phyloP scores from a whole-genome alignment of 2,329 filamentous ascomycete genomes.

The Trichoderma sp. region DNA sequence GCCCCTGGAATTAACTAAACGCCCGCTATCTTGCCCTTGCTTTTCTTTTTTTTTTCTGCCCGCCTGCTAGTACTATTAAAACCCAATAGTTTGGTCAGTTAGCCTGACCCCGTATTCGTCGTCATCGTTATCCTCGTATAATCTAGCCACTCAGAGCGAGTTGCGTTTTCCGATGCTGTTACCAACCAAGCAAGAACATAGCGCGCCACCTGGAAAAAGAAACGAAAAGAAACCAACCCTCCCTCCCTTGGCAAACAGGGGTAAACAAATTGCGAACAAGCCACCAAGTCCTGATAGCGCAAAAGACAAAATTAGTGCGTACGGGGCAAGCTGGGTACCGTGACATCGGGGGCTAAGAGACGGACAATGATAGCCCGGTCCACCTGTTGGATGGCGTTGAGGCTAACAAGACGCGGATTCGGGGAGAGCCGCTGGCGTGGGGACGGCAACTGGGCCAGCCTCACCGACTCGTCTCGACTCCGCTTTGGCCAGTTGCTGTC shows the following conservation, averaged over 20 bases:
- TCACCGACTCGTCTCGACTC: constrained; percentile 8
- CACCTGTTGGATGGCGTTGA: constrained; percentile 13
- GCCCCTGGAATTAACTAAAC: constrained; percentile 6
- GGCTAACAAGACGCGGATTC: constrained; percentile 12
- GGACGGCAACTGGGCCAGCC: background rate
- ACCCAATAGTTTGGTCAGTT: background rate
- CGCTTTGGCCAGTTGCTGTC: background rate
- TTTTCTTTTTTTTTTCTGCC: background rate
- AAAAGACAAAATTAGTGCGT: constrained; percentile 1
- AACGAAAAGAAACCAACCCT: background rate
- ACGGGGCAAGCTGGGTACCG: background rate
- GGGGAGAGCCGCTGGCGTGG: constrained; percentile 17
- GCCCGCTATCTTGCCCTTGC: constrained; percentile 6
- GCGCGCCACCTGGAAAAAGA: background rate
- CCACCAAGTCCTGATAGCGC: background rate
- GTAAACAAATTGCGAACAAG: background rate
- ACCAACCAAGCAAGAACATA: background rate
- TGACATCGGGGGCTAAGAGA: constrained; percentile 12
- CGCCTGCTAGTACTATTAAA: background rate
- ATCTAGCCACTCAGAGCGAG: constrained; percentile 4
- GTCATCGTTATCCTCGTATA: constrained; percentile 13
- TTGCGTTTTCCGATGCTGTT: background rate
- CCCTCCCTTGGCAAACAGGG: background rate
- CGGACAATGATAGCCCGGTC: background rate
- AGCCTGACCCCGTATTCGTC: background rate